Percentiles rank a stretch among this genome's conserved stretches.
Conservation (phyloP, 768 basidiomycete species). For the Mycena epipterygia region DNA sequence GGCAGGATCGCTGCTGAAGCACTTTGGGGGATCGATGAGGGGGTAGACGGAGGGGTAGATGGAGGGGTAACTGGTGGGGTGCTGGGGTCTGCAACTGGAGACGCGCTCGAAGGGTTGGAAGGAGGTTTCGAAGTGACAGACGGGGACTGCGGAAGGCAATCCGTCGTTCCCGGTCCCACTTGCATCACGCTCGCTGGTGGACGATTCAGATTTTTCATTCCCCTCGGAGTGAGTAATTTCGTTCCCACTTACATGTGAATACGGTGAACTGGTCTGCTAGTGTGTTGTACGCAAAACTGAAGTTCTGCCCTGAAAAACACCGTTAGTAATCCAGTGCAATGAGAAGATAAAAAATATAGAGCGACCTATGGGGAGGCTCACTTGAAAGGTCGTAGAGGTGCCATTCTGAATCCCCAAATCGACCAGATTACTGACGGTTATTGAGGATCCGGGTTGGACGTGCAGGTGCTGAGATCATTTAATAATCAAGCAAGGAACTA, state of each 20-base stretch:
- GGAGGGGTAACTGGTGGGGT: not conserved
- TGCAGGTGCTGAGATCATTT: slow-evolving; percentile 4
- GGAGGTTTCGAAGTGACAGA: not conserved
- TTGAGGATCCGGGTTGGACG: slow-evolving; percentile 9
- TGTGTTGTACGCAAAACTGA: slow-evolving; percentile 16
- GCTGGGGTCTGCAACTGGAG: not conserved
- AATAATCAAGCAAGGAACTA: not conserved
- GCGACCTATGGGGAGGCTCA: slow-evolving; percentile 6
- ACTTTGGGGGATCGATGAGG: no score
- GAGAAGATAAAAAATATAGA: not conserved
- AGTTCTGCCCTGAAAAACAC: slow-evolving; percentile 1
- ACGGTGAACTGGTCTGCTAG: slow-evolving; percentile 10
- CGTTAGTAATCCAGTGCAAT: not conserved
- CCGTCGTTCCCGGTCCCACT: slow-evolving; percentile 3
- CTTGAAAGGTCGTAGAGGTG: slow-evolving; percentile 8
- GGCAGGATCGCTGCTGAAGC: no score
- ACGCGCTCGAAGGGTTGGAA: not conserved
- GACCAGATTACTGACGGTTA: not conserved
- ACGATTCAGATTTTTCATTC: not conserved
- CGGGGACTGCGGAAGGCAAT: not conserved
- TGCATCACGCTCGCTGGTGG: not conserved
- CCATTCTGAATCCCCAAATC: slow-evolving; percentile 5
- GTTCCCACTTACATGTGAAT: slow-evolving; percentile 2
- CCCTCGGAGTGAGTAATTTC: no score
- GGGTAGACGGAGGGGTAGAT: not conserved